A percentile compares a stretch with the other conserved stretches of the same genome.
phyloP scores from a whole-genome alignment of 306 rosid genomes.

The Gastrolobium bilobum region DNA sequence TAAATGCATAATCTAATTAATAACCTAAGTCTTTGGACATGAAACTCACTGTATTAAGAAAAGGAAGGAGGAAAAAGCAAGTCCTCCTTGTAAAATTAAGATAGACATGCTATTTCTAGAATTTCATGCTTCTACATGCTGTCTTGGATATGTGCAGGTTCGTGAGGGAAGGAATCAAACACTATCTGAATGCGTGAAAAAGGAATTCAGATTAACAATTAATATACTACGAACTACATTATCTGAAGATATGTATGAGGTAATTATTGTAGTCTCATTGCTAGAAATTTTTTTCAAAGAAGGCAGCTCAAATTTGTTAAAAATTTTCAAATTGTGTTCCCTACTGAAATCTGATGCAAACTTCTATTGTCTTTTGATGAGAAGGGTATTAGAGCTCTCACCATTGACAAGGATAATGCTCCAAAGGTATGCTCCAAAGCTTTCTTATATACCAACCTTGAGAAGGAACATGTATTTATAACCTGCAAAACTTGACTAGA shows the following conservation, averaged over 20 bases:
- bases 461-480: not conserved
- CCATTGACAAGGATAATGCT: constrained; percentile 92
- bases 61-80: not conserved
- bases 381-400: constrained; percentile 95
- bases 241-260: constrained; percentile 95
- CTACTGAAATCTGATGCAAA: constrained; percentile 42
- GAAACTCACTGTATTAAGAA: not conserved
- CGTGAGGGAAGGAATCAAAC: constrained; percentile 85
- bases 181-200: constrained; percentile 78
- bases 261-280: constrained; percentile 47
- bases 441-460: not conserved
- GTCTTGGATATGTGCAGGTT: constrained; percentile 60
- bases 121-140: constrained; percentile 40
- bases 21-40: not conserved
- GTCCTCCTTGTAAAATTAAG: constrained; percentile 1
- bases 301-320: not conserved
- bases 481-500: not conserved
- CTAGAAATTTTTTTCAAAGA: not conserved
- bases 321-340: not conserved
- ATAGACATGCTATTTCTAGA: constrained; percentile 16
- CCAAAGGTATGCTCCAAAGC: constrained; percentile 73
- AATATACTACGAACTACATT: constrained; percentile 69
- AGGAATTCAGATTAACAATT: constrained; percentile 83
- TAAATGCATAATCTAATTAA: constrained; percentile 18
- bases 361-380: constrained; percentile 46